Evolutionary conservation across 2,329 filamentous ascomycete genomes (phyloP).

Genomic region (Ceratocystis alfenasii): DNA sequence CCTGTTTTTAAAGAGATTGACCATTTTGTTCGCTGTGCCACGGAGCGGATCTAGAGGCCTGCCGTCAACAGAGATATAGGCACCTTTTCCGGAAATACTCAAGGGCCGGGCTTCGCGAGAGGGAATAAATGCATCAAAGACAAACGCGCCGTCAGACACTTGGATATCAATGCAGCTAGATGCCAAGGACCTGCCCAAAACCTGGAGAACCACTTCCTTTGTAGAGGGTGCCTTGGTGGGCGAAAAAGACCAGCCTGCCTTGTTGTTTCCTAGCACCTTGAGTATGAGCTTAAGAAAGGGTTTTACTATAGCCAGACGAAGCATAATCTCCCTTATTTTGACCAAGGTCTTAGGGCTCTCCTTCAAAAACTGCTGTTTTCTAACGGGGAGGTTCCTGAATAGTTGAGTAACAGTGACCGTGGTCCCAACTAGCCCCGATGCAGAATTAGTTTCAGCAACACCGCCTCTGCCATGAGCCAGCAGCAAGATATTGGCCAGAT

Average conservation of each 20-base stretch:
- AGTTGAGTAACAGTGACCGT: constrained; percentile 50
- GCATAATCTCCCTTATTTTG: constrained; percentile 48
- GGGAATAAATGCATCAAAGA: constrained; percentile 48
- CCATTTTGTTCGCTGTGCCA: constrained; percentile 49
- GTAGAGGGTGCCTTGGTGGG: constrained; percentile 39
- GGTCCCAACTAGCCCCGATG: constrained; percentile 53
- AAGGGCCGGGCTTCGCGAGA: constrained; percentile 35
- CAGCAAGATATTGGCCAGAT: constrained; percentile 41
- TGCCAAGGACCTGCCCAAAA: constrained; percentile 47
- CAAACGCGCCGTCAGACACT: constrained; percentile 29
- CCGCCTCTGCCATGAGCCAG: constrained; percentile 32
- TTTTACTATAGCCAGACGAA: constrained; percentile 54
- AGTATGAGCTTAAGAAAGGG: constrained; percentile 50
- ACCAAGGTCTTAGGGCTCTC: constrained; percentile 44
- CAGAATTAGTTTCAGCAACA: constrained; percentile 27
- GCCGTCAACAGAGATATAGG: constrained; percentile 56
- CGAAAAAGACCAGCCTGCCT: constrained; percentile 48
- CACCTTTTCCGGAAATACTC: constrained; percentile 36
- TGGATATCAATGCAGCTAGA: constrained; percentile 40
- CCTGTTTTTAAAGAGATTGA: constrained; percentile 40
- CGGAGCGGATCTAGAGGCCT: constrained; percentile 47
- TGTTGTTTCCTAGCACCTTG: constrained; percentile 44
- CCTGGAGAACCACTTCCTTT: constrained; percentile 47
- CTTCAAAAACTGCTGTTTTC: constrained; percentile 46
- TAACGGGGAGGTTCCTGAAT: constrained; percentile 50